A percentile compares a stretch with the other conserved stretches of the same genome.
Conservation (phyloP, 2,329 filamentous ascomycete species). For the Penicillium sp. region DNA sequence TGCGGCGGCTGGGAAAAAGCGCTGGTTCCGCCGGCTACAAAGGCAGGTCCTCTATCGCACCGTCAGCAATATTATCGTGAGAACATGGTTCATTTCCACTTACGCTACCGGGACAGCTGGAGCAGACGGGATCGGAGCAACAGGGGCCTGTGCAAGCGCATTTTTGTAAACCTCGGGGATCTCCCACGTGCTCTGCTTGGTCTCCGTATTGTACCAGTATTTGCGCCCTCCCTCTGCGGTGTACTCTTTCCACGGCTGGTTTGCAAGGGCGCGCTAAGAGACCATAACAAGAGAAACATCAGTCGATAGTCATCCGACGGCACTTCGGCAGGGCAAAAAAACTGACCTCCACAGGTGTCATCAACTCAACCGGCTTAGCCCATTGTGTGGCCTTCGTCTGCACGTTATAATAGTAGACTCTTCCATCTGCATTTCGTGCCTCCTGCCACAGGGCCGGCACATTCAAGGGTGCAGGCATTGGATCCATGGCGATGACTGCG, state of each 20-base stretch:
- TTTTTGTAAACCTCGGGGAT: conserved; percentile 79
- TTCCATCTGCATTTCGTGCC: conserved; percentile 72
- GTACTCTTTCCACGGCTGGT: conserved; percentile 90
- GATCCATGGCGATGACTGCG: conserved; percentile 25
- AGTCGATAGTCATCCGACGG: conserved; percentile 9
- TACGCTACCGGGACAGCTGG: conserved; percentile 44
- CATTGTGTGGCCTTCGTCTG: conserved; percentile 85
- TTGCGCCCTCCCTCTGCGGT: conserved; percentile 78
- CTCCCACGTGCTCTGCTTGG: conserved; percentile 88
- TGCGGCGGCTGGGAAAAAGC: conserved; percentile 36
- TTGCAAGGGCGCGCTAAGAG: conserved; percentile 65
- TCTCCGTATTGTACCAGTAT: conserved; percentile 94
- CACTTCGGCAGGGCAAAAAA: not conserved
- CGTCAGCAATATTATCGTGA: conserved; percentile 29
- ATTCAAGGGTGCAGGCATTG: conserved; percentile 56
- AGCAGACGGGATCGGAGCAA: conserved; percentile 18
- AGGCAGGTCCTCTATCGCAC: conserved; percentile 44
- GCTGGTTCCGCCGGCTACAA: conserved; percentile 54
- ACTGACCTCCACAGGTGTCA: conserved; percentile 71
- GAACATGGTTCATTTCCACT: conserved; percentile 18
- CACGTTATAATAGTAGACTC: conserved; percentile 85
- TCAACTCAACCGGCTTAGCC: conserved; percentile 86
- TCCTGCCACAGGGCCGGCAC: conserved; percentile 66
- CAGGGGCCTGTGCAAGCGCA: conserved; percentile 56
- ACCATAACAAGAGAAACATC: conserved; percentile 6